Conservation (phyloP, 345 rosid species). For the Alliaria petiolata region DNA sequence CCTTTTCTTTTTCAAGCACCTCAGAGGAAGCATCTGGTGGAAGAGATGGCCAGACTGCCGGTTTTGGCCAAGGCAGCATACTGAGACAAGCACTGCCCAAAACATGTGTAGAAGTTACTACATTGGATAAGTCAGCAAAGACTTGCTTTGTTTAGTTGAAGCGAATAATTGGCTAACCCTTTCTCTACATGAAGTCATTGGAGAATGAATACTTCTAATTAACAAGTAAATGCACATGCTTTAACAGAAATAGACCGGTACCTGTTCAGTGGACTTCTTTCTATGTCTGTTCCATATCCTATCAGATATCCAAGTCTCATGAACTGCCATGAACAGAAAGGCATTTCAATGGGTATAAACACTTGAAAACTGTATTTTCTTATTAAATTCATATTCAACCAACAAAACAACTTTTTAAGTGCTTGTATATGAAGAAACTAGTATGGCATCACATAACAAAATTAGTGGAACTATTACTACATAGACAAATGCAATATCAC, state of each 20-base stretch:
- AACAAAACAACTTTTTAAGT: not conserved
- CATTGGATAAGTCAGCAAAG: not conserved
- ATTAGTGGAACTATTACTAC: no score
- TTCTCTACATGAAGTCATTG: not conserved
- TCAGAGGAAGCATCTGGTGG: conserved; percentile 73
- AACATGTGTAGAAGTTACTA: conserved; percentile 22
- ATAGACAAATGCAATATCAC: no score
- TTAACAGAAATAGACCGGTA: conserved; percentile 21
- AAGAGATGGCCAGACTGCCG: conserved; percentile 91
- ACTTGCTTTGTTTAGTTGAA: conserved; percentile 5
- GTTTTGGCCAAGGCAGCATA: conserved; percentile 99
- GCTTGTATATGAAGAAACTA: not conserved
- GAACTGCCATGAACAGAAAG: conserved; percentile 59
- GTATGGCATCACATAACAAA: conserved; percentile 1
- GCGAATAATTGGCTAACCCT: not conserved
- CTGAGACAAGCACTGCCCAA: conserved; percentile 89
- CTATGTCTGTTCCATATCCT: conserved; percentile 85
- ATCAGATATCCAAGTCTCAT: conserved; percentile 91
- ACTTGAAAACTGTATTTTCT: not conserved
- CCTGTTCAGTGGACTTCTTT: conserved; percentile 98
- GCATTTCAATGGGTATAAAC: conserved; percentile 19
- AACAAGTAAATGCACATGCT: not conserved
- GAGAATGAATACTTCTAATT: not conserved
- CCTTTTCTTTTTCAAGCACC: no score
- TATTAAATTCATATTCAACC: not conserved